Percentiles rank a stretch among this genome's conserved stretches.
phyloP scores from a whole-genome alignment of 2,329 filamentous ascomycete species.

The Coniochaeta sp. region DNA sequence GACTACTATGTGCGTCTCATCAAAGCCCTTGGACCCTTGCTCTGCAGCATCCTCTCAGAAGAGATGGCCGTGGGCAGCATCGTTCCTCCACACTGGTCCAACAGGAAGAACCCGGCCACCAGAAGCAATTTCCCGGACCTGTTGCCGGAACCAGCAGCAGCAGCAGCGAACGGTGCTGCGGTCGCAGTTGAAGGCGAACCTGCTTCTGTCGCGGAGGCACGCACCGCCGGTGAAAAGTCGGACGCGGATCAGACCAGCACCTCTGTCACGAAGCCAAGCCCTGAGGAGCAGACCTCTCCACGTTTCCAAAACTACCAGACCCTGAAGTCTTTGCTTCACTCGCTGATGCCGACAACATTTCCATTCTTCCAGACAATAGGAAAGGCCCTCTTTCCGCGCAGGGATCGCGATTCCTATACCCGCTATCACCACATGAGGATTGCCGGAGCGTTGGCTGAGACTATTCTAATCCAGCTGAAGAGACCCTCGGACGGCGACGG shows the following conservation, averaged over 20 bases:
- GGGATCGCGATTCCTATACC: conserved; percentile 57
- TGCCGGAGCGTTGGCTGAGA: conserved; percentile 61
- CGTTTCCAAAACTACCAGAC: conserved; percentile 69
- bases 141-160: background rate
- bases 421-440: conserved; percentile 47
- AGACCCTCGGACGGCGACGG: conserved; percentile 16
- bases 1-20: conserved; percentile 76
- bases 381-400: conserved; percentile 69
- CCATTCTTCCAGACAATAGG: conserved; percentile 82
- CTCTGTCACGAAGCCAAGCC: conserved; percentile 28
- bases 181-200: conserved; percentile 4
- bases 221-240: background rate
- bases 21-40: conserved; percentile 65
- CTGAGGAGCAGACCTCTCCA: conserved; percentile 31
- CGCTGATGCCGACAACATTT: conserved; percentile 71
- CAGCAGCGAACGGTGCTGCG: background rate
- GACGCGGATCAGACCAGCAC: conserved; percentile 10
- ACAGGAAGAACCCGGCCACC: conserved; percentile 3
- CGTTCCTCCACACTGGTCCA: conserved; percentile 62
- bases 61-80: conserved; percentile 67
- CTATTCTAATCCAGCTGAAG: conserved; percentile 60
- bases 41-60: conserved; percentile 77
- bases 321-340: conserved; percentile 68
- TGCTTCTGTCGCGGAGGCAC: background rate
- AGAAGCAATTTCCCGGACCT: background rate